Conservation (phyloP, 257 asterid genomes). For the Nemophila menziesii region DNA sequence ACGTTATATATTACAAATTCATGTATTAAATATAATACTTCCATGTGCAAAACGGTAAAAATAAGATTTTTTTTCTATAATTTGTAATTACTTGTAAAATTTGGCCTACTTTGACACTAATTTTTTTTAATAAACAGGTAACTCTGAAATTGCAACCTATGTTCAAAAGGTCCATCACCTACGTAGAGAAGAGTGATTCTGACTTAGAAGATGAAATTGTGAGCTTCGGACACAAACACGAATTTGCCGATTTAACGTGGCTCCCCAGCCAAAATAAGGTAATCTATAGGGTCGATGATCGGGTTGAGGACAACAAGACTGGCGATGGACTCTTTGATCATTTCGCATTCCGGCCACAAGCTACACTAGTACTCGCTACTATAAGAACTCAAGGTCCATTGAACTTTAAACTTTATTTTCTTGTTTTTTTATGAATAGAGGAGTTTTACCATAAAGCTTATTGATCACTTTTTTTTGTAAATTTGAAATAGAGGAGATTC, state of each 20-base stretch:
- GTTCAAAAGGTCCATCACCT: constrained; percentile 16
- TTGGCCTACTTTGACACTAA: too few relatives aligned
- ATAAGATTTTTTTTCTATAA: too few relatives aligned
- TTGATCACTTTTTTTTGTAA: too few relatives aligned
- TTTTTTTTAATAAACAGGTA: constrained; percentile 8
- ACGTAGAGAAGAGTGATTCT: constrained; percentile 8
- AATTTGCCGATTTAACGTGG: constrained; percentile 21
- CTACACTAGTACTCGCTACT: constrained; percentile 6
- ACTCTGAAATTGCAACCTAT: constrained; percentile 13
- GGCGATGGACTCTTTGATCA: constrained; percentile 16
- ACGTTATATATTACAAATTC: too few relatives aligned
- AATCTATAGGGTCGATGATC: constrained; percentile 13
- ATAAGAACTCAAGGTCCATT: constrained; percentile 10
- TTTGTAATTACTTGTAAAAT: too few relatives aligned
- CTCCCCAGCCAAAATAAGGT: constrained; percentile 15
- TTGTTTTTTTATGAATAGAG: too few relatives aligned
- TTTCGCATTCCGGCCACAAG: constrained; percentile 11
- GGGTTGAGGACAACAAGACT: constrained; percentile 3
- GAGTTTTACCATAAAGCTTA: too few relatives aligned
- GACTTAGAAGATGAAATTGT: constrained; percentile 6
- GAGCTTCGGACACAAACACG: constrained; percentile 13
- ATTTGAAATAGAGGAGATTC: constrained; percentile 15
- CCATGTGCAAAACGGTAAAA: too few relatives aligned
- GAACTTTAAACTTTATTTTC: too few relatives aligned
- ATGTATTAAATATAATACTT: too few relatives aligned